These are phyloP conservation scores for Simplicillium aogashimaense DNA, from an alignment of 2,329 filamentous ascomycete species.

Conservation along the genomic window DNA sequence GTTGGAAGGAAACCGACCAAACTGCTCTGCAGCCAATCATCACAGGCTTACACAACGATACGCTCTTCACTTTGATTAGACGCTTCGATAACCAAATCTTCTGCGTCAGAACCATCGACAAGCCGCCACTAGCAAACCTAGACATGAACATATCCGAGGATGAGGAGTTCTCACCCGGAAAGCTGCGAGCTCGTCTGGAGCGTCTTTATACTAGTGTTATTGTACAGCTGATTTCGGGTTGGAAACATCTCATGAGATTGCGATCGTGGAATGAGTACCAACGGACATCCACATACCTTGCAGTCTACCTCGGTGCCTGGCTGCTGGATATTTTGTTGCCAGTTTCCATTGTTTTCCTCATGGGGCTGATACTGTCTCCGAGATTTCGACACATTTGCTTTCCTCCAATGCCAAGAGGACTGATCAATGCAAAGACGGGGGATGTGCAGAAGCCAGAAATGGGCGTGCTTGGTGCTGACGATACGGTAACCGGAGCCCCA, in stretches of 20 bases:
- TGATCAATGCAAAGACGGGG: constrained; percentile 57
- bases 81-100: constrained; percentile 65
- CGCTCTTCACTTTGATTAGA: constrained; percentile 61
- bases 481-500: constrained; percentile 66
- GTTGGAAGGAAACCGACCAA: constrained; percentile 55
- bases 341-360: constrained; percentile 39
- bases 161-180: constrained; percentile 74
- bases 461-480: constrained; percentile 60
- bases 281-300: constrained; percentile 50
- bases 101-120: constrained; percentile 55
- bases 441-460: constrained; percentile 65
- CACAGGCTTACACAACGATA: constrained; percentile 60
- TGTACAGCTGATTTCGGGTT: constrained; percentile 48
- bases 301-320: constrained; percentile 53
- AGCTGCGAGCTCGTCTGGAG: constrained; percentile 66
- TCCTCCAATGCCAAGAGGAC: constrained; percentile 61
- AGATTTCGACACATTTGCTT: constrained; percentile 51
- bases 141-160: constrained; percentile 73
- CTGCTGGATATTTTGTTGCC: constrained; percentile 56
- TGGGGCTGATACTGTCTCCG: constrained; percentile 56
- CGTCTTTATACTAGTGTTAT: constrained; percentile 69
- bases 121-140: constrained; percentile 48
- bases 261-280: constrained; percentile 66
- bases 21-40: constrained; percentile 51
- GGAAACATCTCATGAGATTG: constrained; percentile 63